A percentile compares a stretch with the other conserved stretches of the same genome.
These are phyloP conservation scores for Sugiyamaella valdiviana DNA, from an alignment of 805 yeast genomes.

Conservation along the genomic window DNA sequence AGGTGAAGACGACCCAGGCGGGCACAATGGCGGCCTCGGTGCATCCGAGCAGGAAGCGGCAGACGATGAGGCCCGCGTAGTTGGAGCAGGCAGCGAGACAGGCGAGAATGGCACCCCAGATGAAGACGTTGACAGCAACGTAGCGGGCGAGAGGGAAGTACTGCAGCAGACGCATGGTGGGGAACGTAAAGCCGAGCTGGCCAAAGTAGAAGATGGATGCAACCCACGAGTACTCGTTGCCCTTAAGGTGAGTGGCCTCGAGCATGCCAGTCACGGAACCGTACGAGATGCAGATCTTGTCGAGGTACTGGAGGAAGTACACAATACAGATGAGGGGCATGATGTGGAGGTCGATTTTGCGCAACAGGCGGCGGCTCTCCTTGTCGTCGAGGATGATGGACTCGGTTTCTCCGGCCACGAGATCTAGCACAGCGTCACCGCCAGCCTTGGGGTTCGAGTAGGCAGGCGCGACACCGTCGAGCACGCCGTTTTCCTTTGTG, in stretches of 20 bases:
- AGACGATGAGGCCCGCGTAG: conserved; percentile 42
- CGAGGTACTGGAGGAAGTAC: conserved; percentile 27
- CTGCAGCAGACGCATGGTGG: conserved; percentile 37
- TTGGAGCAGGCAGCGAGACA: conserved; percentile 33
- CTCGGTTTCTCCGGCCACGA: background rate
- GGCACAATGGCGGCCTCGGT: conserved; percentile 53
- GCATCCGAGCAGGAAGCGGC: conserved; percentile 46
- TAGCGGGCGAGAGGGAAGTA: conserved; percentile 17
- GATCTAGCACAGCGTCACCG: background rate
- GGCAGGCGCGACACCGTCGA: background rate
- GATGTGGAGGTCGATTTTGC: conserved; percentile 20
- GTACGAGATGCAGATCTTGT: conserved; percentile 46
- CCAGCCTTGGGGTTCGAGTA: background rate
- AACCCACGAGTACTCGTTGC: conserved; percentile 38
- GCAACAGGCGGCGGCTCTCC: conserved; percentile 23
- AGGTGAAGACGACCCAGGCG: conserved; percentile 47
- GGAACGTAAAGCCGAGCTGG: conserved; percentile 41
- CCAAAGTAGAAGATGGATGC: conserved; percentile 41
- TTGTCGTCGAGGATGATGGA: conserved; percentile 5
- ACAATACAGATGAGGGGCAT: conserved; percentile 15
- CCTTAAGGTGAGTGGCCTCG: conserved; percentile 27
- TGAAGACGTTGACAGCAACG: conserved; percentile 12
- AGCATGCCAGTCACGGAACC: conserved; percentile 46
- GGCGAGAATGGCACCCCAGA: conserved; percentile 17
- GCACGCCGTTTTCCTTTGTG: background rate